Percentiles rank a stretch among this genome's conserved stretches.
Evolutionary conservation across 495 filamentous ascomycete genomes (phyloP).

Genomic region (Antarctomyces pellizariae): DNA sequence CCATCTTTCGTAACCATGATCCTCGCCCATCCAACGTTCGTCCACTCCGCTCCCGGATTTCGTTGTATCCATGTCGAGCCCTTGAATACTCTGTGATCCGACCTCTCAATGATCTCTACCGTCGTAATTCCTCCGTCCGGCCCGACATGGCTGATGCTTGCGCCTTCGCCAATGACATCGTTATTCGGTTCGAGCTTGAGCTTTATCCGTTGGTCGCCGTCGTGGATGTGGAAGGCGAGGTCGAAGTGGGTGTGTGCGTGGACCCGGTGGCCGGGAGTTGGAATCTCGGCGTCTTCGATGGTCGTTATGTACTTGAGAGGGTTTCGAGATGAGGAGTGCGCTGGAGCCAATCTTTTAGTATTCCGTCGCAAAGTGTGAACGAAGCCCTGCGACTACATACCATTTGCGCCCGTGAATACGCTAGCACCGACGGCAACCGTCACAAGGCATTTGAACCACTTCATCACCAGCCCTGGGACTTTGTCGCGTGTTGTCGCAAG

Average conservation of each 20-base stretch:
- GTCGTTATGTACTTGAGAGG: constrained; percentile 51
- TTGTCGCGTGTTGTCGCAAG: no score
- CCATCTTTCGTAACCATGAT: constrained; percentile 61
- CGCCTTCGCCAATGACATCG: constrained; percentile 62
- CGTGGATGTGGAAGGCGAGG: constrained; percentile 52
- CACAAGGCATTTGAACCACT: no score
- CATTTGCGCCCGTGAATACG: constrained; percentile 4
- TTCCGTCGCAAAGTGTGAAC: neutral
- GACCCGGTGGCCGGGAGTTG: constrained; percentile 56
- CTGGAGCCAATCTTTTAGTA: constrained; percentile 13
- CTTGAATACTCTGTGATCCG: constrained; percentile 61
- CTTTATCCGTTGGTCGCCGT: constrained; percentile 42
- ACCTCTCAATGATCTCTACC: constrained; percentile 40
- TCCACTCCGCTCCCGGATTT: constrained; percentile 39
- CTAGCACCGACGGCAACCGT: constrained; percentile 8
- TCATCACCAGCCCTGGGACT: no score
- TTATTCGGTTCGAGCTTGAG: constrained; percentile 77
- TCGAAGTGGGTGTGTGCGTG: constrained; percentile 64
- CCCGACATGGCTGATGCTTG: constrained; percentile 45
- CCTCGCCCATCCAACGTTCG: constrained; percentile 65
- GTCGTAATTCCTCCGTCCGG: constrained; percentile 37
- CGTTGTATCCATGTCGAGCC: constrained; percentile 51
- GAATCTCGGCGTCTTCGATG: constrained; percentile 52
- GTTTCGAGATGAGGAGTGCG: constrained; percentile 51
- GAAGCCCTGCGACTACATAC: constrained; percentile 2